Evolutionary conservation across 768 basidiomycete species (phyloP).

Genomic region (Nidularia sp.): DNA sequence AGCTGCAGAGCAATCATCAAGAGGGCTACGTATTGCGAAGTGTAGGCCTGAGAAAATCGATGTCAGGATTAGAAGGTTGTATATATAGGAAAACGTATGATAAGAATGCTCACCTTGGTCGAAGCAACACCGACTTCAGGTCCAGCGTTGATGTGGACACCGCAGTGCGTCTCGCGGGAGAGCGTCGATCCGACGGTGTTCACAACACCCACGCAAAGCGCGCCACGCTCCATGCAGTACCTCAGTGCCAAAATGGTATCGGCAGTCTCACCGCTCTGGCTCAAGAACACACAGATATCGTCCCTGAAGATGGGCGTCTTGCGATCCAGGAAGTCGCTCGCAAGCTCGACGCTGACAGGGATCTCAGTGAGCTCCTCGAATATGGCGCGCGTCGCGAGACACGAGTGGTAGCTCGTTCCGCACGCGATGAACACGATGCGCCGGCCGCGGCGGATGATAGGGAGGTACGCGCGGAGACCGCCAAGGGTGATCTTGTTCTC

Average conservation of each 20-base stretch:
- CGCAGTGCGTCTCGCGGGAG: slow-evolving; percentile 97
- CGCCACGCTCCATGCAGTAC: slow-evolving; percentile 96
- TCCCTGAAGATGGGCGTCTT: slow-evolving; percentile 99
- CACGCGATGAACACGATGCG: slow-evolving; percentile 98
- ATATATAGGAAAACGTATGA: too few relatives aligned
- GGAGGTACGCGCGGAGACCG: slow-evolving; percentile 91
- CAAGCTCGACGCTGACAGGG: slow-evolving; percentile 94
- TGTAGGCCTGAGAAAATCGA: slow-evolving; percentile 68
- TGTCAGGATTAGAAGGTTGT: too few relatives aligned
- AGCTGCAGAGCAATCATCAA: slow-evolving; percentile 99
- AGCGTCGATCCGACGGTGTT: slow-evolving; percentile 98
- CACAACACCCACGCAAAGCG: slow-evolving; percentile 94
- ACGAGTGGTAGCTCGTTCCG: slow-evolving; percentile 97
- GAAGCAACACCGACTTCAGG: slow-evolving; percentile 99
- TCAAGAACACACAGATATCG: slow-evolving; percentile 94
- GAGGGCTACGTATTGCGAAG: slow-evolving; percentile 97
- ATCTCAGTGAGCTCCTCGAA: slow-evolving; percentile 99
- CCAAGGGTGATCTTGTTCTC: slow-evolving; percentile 87
- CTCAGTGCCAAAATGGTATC: slow-evolving; percentile 95
- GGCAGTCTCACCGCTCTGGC: slow-evolving; percentile 98
- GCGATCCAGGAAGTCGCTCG: slow-evolving; percentile 97
- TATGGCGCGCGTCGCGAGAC: slow-evolving; percentile 92
- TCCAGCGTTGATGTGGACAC: slow-evolving; percentile 99
- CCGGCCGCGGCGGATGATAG: slow-evolving; percentile 91
- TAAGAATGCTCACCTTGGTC: slow-evolving; percentile 65